These are phyloP conservation scores for Multifurca ochricompacta DNA, from an alignment of 768 basidiomycete species.

Conservation along the genomic window DNA sequence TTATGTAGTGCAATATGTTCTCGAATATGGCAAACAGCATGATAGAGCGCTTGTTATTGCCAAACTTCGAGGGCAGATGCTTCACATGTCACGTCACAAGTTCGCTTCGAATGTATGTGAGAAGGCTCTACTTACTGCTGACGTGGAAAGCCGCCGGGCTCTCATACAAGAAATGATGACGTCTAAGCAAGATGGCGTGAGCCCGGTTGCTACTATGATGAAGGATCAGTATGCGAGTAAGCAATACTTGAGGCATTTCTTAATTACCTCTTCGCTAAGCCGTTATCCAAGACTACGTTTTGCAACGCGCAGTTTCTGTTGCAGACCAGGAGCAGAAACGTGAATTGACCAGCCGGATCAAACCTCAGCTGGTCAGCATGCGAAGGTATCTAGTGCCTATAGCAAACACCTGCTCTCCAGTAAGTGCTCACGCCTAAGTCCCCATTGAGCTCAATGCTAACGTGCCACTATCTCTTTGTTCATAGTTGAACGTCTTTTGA, in stretches of 20 bases:
- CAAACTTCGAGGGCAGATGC: slow-evolving; percentile 68
- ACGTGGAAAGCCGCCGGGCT: slow-evolving; percentile 51
- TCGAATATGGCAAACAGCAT: slow-evolving; percentile 66
- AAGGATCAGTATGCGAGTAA: slow-evolving; percentile 84
- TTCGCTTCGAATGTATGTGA: slow-evolving; percentile 96
- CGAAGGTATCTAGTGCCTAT: slow-evolving; percentile 64
- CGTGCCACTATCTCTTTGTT: background rate
- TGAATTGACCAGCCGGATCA: slow-evolving; percentile 50
- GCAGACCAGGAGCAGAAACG: slow-evolving; percentile 70
- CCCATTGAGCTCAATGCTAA: background rate
- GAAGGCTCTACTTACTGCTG: slow-evolving; percentile 69
- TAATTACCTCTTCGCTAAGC: slow-evolving; percentile 1
- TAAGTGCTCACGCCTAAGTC: slow-evolving; percentile 32
- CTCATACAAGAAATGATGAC: slow-evolving; percentile 80
- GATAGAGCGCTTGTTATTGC: slow-evolving; percentile 62
- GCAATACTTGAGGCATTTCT: slow-evolving; percentile 28
- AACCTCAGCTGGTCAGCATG: slow-evolving; percentile 62
- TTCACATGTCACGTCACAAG: slow-evolving; percentile 78
- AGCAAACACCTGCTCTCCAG: slow-evolving; percentile 78
- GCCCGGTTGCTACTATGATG: slow-evolving; percentile 63
- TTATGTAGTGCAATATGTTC: slow-evolving; percentile 91
- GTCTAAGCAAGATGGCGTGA: slow-evolving; percentile 55
- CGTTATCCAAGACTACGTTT: slow-evolving; percentile 60
- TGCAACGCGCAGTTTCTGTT: slow-evolving; percentile 67
- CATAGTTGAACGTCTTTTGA: slow-evolving; percentile 60